Evolutionary conservation across 257 asterid genomes (phyloP).

Genomic region (Linaria vulgaris): DNA sequence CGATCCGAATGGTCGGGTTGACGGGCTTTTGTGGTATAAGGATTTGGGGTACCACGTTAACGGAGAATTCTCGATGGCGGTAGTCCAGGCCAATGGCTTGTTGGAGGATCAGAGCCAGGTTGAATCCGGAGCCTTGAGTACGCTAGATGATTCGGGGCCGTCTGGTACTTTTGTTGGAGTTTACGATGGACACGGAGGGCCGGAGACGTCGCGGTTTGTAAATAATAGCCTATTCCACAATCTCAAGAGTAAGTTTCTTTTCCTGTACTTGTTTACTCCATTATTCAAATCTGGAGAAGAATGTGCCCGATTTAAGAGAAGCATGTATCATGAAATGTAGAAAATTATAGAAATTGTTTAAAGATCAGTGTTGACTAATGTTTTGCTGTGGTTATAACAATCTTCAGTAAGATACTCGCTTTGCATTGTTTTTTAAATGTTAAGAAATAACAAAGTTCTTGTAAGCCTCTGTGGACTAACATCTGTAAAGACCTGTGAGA

Average conservation of each 20-base stretch:
- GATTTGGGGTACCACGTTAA: constrained; percentile 66
- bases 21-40: constrained; percentile 90
- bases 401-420: too few species aligned
- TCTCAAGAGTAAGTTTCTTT: constrained; percentile 69
- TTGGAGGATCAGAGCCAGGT: constrained; percentile 95
- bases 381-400: too few species aligned
- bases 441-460: too few species aligned
- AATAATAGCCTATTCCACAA: constrained; percentile 62
- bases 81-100: constrained; percentile 76
- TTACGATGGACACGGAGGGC: constrained; percentile 99
- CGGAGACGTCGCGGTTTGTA: constrained; percentile 82
- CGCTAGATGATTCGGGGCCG: constrained; percentile 62
- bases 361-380: too few species aligned
- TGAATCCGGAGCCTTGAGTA: constrained; percentile 81
- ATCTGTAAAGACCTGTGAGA: too few species aligned
- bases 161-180: constrained; percentile 88
- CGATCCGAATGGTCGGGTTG: constrained; percentile 56
- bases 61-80: constrained; percentile 96
- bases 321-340: too few species aligned
- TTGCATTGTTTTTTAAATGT: too few species aligned
- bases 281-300: constrained; percentile 8
- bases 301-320: too few species aligned
- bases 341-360: too few species aligned
- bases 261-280: constrained; percentile 9
- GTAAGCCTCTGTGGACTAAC: too few species aligned